Conservation (phyloP, 805 yeast genomes). For the Ogataea paradorogensis region DNA sequence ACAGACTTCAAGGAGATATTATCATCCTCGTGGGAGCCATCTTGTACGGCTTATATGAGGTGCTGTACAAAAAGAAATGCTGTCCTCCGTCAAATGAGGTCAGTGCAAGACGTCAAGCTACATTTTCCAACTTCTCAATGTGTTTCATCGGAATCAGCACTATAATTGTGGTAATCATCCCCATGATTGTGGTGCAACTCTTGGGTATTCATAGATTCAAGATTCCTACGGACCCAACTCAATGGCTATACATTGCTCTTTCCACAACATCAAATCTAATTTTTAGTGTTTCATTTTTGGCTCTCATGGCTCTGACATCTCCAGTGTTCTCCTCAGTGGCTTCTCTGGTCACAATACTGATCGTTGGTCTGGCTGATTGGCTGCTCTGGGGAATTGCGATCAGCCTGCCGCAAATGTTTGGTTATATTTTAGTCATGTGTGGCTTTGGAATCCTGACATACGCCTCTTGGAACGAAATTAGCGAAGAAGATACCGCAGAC, state of each 20-base stretch:
- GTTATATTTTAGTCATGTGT: conserved; percentile 63
- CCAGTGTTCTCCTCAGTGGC: conserved; percentile 75
- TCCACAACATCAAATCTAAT: conserved; percentile 62
- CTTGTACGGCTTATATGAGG: conserved; percentile 80
- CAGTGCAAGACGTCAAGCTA: conserved; percentile 63
- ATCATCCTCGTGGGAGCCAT: conserved; percentile 73
- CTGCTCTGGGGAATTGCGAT: conserved; percentile 57
- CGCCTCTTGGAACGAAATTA: conserved; percentile 64
- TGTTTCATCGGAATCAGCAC: conserved; percentile 63
- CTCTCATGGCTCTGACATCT: conserved; percentile 78
- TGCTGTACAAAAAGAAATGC: conserved; percentile 67
- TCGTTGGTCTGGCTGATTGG: conserved; percentile 80
- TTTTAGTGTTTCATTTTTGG: conserved; percentile 69
- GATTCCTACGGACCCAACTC: conserved; percentile 40
- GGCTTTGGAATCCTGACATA: conserved; percentile 68
- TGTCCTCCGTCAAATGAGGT: conserved; percentile 72
- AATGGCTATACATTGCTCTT: conserved; percentile 44
- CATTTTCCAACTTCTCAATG: conserved; percentile 78
- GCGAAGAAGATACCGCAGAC: conserved; percentile 38
- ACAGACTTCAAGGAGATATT: conserved; percentile 64
- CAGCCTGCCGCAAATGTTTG: conserved; percentile 55
- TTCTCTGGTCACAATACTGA: conserved; percentile 64
- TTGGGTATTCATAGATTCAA: conserved; percentile 57
- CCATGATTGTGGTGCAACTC: conserved; percentile 48
- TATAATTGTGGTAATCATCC: conserved; percentile 44